Conservation (phyloP, 1,284 basidiomycete species). For the Moniliophthora roreri region DNA sequence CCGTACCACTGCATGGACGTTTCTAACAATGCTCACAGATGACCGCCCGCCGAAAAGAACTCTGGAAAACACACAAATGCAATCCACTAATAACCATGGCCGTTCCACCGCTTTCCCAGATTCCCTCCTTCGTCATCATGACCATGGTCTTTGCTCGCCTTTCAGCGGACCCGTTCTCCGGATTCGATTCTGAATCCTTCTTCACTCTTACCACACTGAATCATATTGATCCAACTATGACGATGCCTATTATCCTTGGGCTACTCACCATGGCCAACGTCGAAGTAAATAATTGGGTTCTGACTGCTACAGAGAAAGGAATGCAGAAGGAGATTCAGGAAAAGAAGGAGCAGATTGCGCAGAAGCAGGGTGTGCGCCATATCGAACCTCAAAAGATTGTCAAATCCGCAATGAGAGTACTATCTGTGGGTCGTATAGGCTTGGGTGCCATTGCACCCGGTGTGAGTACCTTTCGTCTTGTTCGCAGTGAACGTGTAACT, state of each 20-base stretch:
- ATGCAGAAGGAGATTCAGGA: slow-evolving; percentile 44
- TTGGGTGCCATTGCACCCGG: slow-evolving; percentile 79
- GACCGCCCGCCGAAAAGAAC: slow-evolving; percentile 50
- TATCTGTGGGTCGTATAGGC: slow-evolving; percentile 73
- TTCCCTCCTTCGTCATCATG: slow-evolving; percentile 71
- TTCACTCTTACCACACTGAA: slow-evolving; percentile 69
- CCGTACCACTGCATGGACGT: neutral
- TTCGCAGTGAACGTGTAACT: slow-evolving; percentile 5
- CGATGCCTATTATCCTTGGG: slow-evolving; percentile 71
- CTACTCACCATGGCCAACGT: slow-evolving; percentile 76
- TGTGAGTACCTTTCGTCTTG: slow-evolving; percentile 41
- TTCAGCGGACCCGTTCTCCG: slow-evolving; percentile 52
- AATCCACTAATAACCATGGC: slow-evolving; percentile 59
- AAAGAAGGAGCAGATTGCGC: slow-evolving; percentile 41
- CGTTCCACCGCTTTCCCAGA: slow-evolving; percentile 63
- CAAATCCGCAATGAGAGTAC: slow-evolving; percentile 57
- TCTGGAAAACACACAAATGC: slow-evolving; percentile 60
- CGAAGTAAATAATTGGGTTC: slow-evolving; percentile 72
- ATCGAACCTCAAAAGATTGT: slow-evolving; percentile 56
- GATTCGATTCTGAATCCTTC: slow-evolving; percentile 74
- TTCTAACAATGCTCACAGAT: slow-evolving; percentile 39
- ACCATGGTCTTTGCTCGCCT: slow-evolving; percentile 61
- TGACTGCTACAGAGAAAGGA: slow-evolving; percentile 53
- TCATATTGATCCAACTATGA: slow-evolving; percentile 69
- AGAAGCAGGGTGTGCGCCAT: slow-evolving; percentile 40